Evolutionary conservation across 306 rosid genomes (phyloP).

Genomic region (Hylodesmum podocarpum): DNA sequence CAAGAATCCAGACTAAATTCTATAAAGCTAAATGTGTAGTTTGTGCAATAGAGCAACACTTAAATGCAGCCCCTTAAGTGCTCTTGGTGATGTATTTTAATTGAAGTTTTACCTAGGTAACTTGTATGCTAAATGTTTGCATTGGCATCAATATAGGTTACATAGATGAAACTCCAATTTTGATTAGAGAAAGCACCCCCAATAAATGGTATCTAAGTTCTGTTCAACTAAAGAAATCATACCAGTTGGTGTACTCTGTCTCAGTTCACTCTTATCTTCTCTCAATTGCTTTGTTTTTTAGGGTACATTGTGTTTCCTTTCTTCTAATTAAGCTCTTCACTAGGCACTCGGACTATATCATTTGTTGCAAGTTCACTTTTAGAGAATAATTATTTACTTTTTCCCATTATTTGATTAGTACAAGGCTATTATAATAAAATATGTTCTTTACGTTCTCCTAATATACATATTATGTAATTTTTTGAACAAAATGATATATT

Average conservation of each 20-base stretch:
- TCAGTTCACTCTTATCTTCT: neutral
- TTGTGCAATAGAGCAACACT: neutral
- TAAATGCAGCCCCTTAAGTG: neutral
- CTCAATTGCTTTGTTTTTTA: neutral
- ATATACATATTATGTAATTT: no score
- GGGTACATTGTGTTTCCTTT: neutral
- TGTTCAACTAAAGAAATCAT: neutral
- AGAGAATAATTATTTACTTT: no score
- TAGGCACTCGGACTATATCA: neutral
- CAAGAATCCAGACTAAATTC: neutral
- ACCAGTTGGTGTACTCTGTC: neutral
- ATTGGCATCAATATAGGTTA: neutral
- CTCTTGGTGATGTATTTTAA: neutral
- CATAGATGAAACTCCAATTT: neutral
- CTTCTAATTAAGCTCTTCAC: neutral
- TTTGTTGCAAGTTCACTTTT: slow-evolving; percentile 16
- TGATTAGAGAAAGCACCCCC: neutral
- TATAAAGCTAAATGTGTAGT: neutral
- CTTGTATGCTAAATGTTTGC: neutral
- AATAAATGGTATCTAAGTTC: neutral
- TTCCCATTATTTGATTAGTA: no score
- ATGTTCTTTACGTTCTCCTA: no score
- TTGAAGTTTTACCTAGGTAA: neutral
- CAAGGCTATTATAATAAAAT: no score
- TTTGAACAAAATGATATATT: no score